Evolutionary conservation across 2,329 filamentous ascomycete species (phyloP).

Genomic region (Cyclaneusma minus): DNA sequence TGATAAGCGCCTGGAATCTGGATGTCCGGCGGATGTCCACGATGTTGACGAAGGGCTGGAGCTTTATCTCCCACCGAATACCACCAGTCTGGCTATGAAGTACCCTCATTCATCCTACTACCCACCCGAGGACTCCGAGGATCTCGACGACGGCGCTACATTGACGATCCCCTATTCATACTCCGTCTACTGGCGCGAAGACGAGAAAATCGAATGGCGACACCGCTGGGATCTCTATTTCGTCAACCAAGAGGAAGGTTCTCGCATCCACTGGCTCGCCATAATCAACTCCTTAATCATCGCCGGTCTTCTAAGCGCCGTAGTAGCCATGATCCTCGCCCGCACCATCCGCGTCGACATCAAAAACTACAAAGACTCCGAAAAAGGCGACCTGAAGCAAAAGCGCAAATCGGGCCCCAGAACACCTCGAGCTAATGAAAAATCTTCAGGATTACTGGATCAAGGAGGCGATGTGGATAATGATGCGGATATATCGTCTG

Average conservation of each 20-base stretch:
- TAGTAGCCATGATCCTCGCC: constrained; percentile 67
- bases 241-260: constrained; percentile 70
- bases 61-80: constrained; percentile 50
- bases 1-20: constrained; percentile 39
- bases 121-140: constrained; percentile 33
- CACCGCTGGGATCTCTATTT: constrained; percentile 85
- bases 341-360: constrained; percentile 68
- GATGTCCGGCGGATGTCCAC: constrained; percentile 54
- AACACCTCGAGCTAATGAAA: constrained; percentile 32
- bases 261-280: constrained; percentile 73
- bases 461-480: constrained; percentile 35
- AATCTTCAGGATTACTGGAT: constrained; percentile 43
- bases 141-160: constrained; percentile 47
- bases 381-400: constrained; percentile 50
- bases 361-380: constrained; percentile 53
- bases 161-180: constrained; percentile 73
- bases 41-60: constrained; percentile 50
- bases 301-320: constrained; percentile 59
- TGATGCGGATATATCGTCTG: constrained; percentile 40
- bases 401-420: constrained; percentile 29
- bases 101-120: constrained; percentile 45
- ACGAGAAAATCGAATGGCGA: constrained; percentile 64
- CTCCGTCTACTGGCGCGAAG: constrained; percentile 79
- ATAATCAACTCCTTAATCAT: constrained; percentile 81
- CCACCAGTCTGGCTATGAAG: constrained; percentile 33